Evolutionary conservation across 306 rosid species (phyloP).

Genomic region (Myrica gale): DNA sequence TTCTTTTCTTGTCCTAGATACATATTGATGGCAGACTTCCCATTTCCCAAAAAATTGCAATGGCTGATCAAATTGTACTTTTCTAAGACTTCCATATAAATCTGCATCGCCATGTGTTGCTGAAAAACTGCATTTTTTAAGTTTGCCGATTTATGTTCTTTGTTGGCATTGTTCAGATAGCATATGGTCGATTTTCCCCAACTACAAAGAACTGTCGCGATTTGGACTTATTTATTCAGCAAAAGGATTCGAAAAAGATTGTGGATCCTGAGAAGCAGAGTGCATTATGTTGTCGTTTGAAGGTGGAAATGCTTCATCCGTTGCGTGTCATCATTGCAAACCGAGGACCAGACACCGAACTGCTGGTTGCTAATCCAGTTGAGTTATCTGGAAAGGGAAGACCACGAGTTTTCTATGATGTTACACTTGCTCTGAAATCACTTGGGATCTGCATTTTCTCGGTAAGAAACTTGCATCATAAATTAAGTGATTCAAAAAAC

Average conservation of each 20-base stretch:
- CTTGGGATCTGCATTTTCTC: constrained; percentile 73
- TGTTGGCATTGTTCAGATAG: constrained; percentile 42
- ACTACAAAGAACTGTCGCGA: constrained; percentile 50
- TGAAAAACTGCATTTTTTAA: not conserved
- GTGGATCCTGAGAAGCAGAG: constrained; percentile 57
- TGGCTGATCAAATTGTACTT: not conserved
- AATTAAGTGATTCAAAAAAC: constrained; percentile 11
- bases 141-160: constrained; percentile 17
- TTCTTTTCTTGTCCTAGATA: not conserved
- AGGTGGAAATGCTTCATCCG: constrained; percentile 78
- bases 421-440: constrained; percentile 62
- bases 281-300: constrained; percentile 50
- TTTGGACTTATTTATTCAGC: constrained; percentile 71
- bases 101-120: not conserved
- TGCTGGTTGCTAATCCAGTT: constrained; percentile 77
- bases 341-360: constrained; percentile 77
- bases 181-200: constrained; percentile 59
- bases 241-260: constrained; percentile 62
- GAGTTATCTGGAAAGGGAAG: constrained; percentile 82
- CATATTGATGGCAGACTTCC: not conserved
- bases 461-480: constrained; percentile 43
- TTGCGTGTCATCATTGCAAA: constrained; percentile 60
- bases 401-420: constrained; percentile 75
- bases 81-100: not conserved
- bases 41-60: not conserved